These are phyloP conservation scores for Rhodotorula sphaerocarpa DNA, from an alignment of 768 basidiomycete species.

Conservation along the genomic window DNA sequence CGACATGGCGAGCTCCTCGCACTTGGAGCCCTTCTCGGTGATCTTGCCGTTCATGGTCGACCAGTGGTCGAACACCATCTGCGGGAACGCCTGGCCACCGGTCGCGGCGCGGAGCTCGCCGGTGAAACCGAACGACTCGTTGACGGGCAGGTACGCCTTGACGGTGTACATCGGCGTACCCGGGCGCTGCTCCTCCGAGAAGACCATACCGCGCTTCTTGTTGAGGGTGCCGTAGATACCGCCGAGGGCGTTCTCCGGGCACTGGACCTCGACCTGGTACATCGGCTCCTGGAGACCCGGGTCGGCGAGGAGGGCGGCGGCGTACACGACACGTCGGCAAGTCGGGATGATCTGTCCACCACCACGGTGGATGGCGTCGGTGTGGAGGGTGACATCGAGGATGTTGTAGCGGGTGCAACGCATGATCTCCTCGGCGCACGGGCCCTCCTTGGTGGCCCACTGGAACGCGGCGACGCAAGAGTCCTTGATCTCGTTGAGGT, in stretches of 20 bases:
- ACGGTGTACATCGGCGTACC: slow-evolving; percentile 99
- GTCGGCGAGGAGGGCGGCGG: slow-evolving; percentile 81
- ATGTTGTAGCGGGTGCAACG: slow-evolving; percentile 95
- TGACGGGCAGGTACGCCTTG: slow-evolving; percentile 89
- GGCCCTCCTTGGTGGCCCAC: slow-evolving; percentile 91
- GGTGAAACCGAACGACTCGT: slow-evolving; percentile 85
- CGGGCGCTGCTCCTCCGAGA: slow-evolving; percentile 89
- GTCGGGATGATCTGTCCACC: slow-evolving; percentile 98
- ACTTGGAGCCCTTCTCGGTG: background rate
- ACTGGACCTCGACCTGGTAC: slow-evolving; percentile 87
- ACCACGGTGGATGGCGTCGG: slow-evolving; percentile 98
- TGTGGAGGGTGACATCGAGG: slow-evolving; percentile 56
- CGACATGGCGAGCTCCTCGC: slow-evolving; percentile 54
- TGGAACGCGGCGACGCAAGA: slow-evolving; percentile 98
- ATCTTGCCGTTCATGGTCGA: slow-evolving; percentile 46
- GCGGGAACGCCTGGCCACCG: slow-evolving; percentile 66
- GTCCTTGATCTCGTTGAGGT: slow-evolving; percentile 99
- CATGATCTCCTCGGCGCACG: slow-evolving; percentile 90
- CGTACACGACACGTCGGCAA: slow-evolving; percentile 90
- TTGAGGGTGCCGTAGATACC: slow-evolving; percentile 80
- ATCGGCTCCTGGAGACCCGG: slow-evolving; percentile 93
- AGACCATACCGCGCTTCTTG: slow-evolving; percentile 50
- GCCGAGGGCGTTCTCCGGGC: slow-evolving; percentile 92
- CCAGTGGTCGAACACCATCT: slow-evolving; percentile 69
- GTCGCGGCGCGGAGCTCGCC: slow-evolving; percentile 87